phyloP scores from a whole-genome alignment of 179 eudicot species.

The Silene noctiflora region DNA sequence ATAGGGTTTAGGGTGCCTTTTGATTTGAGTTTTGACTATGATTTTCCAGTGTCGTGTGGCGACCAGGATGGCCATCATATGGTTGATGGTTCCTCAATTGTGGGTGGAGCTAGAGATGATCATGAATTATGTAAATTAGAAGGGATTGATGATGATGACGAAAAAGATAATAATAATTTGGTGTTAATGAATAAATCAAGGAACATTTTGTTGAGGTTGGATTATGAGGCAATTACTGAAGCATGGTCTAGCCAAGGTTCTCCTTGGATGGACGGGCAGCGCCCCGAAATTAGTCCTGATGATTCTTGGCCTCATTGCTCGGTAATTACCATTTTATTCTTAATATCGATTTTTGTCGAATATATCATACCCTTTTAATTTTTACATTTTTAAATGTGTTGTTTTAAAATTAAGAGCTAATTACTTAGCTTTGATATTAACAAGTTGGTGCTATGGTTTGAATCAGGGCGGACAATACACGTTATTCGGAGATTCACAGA shows the following conservation, averaged over 20 bases:
- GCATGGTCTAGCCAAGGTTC: conserved; percentile 63
- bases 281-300: conserved; percentile 47
- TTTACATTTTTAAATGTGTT: no score
- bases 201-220: conserved; percentile 43
- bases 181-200: conserved; percentile 19
- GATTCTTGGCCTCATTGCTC: conserved; percentile 53
- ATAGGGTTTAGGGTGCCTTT: conserved; percentile 36
- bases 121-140: conserved; percentile 9
- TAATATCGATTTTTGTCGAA: no score
- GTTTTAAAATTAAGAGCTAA: no score
- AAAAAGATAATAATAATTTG: background rate
- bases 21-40: conserved; percentile 48
- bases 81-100: conserved; percentile 23
- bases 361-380: no score
- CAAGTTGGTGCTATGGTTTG: background rate
- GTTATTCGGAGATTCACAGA: conserved; percentile 23
- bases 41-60: conserved; percentile 26
- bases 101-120: background rate
- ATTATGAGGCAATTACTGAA: conserved; percentile 56
- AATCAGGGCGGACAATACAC: conserved; percentile 37
- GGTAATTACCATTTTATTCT: no score
- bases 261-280: conserved; percentile 53
- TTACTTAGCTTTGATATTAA: background rate
- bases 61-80: conserved; percentile 23
- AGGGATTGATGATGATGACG: conserved; percentile 9